A percentile compares a stretch with the other conserved stretches of the same genome.
Evolutionary conservation across 139 green algal genomes (phyloP).

Genomic region (Yamagishiella unicocca): DNA sequence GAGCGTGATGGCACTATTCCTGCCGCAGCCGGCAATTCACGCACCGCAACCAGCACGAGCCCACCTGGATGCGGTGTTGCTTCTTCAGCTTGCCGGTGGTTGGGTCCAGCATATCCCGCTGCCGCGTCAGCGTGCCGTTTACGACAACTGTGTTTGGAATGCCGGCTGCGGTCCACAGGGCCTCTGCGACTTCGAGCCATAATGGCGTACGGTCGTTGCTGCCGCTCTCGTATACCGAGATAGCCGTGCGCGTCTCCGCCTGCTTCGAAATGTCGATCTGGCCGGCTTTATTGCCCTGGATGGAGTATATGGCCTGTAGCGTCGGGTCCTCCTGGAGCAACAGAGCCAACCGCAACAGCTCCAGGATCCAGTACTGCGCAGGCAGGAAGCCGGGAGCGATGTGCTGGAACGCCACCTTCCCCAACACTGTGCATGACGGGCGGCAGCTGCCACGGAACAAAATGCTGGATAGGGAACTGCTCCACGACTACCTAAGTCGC

Average conservation of each 20-base stretch:
- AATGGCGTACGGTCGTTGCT: background rate
- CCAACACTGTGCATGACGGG: no score
- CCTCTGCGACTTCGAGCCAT: background rate
- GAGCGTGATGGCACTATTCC: no score
- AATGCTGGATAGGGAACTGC: no score
- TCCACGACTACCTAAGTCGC: no score
- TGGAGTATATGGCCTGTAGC: background rate
- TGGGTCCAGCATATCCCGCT: background rate
- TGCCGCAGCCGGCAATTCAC: no score
- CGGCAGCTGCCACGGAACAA: no score
- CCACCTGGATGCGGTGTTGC: constrained; percentile 28
- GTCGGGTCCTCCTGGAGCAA: background rate
- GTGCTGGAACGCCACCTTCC: no score
- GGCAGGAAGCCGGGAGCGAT: no score
- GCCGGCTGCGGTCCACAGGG: constrained; percentile 12
- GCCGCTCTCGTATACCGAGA: constrained; percentile 21
- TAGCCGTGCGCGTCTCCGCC: background rate
- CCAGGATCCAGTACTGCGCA: constrained; percentile 21
- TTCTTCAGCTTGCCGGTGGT: background rate
- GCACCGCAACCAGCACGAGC: no score
- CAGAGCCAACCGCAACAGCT: background rate
- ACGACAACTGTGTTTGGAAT: constrained; percentile 6
- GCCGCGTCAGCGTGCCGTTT: constrained; percentile 7
- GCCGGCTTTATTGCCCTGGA: no score
- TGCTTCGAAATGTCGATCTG: no score